Evolutionary conservation across 352 stramenopile genomes (phyloP).

Genomic region (Globisporangium carolinianum): DNA sequence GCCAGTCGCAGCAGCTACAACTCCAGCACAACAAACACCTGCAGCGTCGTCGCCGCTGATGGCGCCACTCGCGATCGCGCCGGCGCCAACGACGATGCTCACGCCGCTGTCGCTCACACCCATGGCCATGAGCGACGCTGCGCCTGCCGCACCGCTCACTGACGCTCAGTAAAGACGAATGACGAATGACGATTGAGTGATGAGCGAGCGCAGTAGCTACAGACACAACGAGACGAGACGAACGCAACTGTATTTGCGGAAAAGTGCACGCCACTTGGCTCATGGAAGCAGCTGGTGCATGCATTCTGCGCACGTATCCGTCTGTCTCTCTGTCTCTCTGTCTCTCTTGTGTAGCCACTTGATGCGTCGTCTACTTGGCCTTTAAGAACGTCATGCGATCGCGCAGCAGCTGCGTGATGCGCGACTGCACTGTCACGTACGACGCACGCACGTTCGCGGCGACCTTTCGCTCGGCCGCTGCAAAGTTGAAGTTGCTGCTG

Average conservation of each 20-base stretch:
- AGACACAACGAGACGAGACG: too few relatives aligned
- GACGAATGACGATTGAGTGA: background rate
- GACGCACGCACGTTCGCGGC: slow-evolving; percentile 31
- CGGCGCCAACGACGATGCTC: background rate
- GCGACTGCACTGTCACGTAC: slow-evolving; percentile 26
- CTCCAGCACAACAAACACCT: background rate
- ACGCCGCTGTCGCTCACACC: background rate
- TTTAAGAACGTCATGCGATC: slow-evolving; percentile 17
- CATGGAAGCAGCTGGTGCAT: too few relatives aligned
- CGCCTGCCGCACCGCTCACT: background rate
- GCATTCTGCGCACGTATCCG: too few relatives aligned
- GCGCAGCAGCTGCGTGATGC: slow-evolving; percentile 25
- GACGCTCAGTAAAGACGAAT: background rate
- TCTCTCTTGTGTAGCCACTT: background rate
- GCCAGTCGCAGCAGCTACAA: background rate
- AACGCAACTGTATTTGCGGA: too few relatives aligned
- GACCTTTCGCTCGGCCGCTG: slow-evolving; percentile 20
- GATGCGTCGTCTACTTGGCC: slow-evolving; percentile 1
- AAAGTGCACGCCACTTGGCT: too few relatives aligned
- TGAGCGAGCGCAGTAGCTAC: too few relatives aligned
- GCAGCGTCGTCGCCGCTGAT: background rate
- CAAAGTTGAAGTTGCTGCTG: slow-evolving; percentile 4
- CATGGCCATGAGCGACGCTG: background rate
- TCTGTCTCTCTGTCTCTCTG: background rate
- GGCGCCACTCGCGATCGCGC: background rate